Evolutionary conservation across 2,329 filamentous ascomycete species (phyloP), one percentile per base, ranked within the genome.

Genomic region (Drechslerella stenobrocha): DNA sequence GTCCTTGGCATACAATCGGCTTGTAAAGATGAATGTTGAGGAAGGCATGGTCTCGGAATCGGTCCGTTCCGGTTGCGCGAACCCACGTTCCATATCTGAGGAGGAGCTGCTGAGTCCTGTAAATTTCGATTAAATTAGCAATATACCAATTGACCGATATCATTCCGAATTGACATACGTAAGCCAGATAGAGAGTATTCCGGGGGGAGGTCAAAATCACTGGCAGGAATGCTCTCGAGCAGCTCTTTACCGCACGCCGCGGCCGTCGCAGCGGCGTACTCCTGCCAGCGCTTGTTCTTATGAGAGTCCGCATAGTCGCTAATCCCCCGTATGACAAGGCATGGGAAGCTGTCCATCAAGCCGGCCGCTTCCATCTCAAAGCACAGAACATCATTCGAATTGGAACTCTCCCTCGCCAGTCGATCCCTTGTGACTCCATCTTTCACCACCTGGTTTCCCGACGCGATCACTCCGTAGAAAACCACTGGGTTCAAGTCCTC

Each of bases 341-440:
- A 52, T 28, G 60, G 28, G 8, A 57, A 22, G 15, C 46, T 50
- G 26, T 57, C 59, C 35, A 64, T 57, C 9, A 64, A 42, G 6
- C 58, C 58, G 11, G 58, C 60, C 3, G 59, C 59, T 8, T 64
- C 59, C 59, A 64, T 64, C 32, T 64, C 59, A 37, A 64, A 64
- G 26, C 60, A 65, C 1, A 65, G 8, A 7, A 58, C 48, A 13
- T 48, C 37, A 6, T 44, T 42, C n/a, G 50, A 23, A 4, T 11
- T 11, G 5, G 28, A 30, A 11, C 11, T 30, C 28, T 30, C 28
- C 28, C 28, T 30, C 5, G 46, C 47, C 11, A 65, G 13, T 26
- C 30, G 23, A 26, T 65, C 60, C n/a, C 60, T 46, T 13, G n/a
- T 65, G 3, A 42, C 13, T 4, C 52, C 59, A 18, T 64, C 59